phyloP scores from a whole-genome alignment of 441 rosid genomes.

The Eruca vesicaria region DNA sequence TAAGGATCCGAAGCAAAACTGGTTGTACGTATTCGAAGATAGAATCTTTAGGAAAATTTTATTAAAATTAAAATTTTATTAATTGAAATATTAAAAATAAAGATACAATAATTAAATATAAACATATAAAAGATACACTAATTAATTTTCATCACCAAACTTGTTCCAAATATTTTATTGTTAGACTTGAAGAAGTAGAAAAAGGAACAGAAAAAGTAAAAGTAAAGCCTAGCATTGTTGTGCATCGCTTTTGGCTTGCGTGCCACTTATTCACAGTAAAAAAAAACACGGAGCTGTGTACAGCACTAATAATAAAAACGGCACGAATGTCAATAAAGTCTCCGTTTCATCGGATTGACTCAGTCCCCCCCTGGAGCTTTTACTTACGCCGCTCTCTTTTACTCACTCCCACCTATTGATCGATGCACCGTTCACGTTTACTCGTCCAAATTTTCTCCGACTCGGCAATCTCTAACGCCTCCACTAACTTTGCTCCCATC shows the following conservation, averaged over 20 bases:
- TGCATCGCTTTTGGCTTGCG: background rate
- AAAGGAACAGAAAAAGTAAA: too few relatives aligned
- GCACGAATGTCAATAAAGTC: background rate
- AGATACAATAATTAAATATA: too few relatives aligned
- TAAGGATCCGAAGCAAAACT: too few relatives aligned
- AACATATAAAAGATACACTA: too few relatives aligned
- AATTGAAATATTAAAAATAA: too few relatives aligned
- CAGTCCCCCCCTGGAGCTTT: background rate
- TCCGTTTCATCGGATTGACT: conserved; percentile 21
- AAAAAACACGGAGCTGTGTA: background rate
- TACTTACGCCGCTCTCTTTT: background rate
- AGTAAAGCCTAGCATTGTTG: background rate
- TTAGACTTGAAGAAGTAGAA: too few relatives aligned
- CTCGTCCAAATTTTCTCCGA: conserved; percentile 38
- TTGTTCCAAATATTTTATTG: too few relatives aligned
- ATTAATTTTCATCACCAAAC: too few relatives aligned
- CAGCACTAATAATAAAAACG: background rate
- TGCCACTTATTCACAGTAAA: background rate
- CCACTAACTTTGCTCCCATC: conserved; percentile 20
- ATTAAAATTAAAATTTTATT: too few relatives aligned
- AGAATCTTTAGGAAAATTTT: too few relatives aligned
- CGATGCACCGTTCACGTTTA: conserved; percentile 41
- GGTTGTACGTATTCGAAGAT: too few relatives aligned
- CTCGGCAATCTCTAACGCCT: conserved; percentile 26
- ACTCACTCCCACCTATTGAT: conserved; percentile 1